Base-by-base conservation (phyloP, 495 filamentous ascomycete genomes). In the Aspergillus kassunensis region DNA sequence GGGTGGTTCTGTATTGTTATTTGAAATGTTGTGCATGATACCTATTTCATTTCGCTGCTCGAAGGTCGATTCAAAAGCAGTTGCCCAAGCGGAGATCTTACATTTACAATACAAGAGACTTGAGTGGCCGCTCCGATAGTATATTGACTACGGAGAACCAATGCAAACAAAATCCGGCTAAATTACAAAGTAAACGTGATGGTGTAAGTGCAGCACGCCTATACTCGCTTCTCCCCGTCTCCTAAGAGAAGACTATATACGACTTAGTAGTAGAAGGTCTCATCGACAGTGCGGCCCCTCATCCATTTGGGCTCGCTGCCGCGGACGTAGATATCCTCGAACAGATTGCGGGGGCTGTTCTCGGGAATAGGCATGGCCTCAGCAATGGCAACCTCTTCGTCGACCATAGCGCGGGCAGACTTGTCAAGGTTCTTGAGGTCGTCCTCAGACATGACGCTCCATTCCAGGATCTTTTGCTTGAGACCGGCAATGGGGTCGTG, bases 401-500 rank as follows among this genome's bases (percentile, higher is more conserved):
- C 90, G 65, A 98, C 90, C 62, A 80, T 70, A 62, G 70, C 72
- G 61, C 91, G 83, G 20, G 93, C 93, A 47, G 91, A 80, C 81
- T 96, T 96, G 77, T 98, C 93, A 62, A 98, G 83, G 49, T 60
- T 55, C 87, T 98, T 98, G 64, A 98, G 86, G 74, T 97, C 93
- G n/a, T 97, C 92, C 78, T 97, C 93, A 54, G 82, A 81, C 58
- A 84, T 83, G 46, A 97, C 89, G 23, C 79, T 82, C 93, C 93
- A 98, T 71, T 97, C 92, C 43, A 98, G 77, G 61, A 98, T 83
- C 78, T 96, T 96, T 78, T 92, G 88, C 82, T 97, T 97, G 47
- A 98, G 84, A 35, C 93, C 93, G 60, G 92, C 91, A 64, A 98
- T 97, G 59, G 93, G 90, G 77, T 98, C 93, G 74, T 98, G 86